These are phyloP conservation scores for Paramecium biaurelia DNA, from an alignment of 73 alveolate genomes.

Conservation along the genomic window DNA sequence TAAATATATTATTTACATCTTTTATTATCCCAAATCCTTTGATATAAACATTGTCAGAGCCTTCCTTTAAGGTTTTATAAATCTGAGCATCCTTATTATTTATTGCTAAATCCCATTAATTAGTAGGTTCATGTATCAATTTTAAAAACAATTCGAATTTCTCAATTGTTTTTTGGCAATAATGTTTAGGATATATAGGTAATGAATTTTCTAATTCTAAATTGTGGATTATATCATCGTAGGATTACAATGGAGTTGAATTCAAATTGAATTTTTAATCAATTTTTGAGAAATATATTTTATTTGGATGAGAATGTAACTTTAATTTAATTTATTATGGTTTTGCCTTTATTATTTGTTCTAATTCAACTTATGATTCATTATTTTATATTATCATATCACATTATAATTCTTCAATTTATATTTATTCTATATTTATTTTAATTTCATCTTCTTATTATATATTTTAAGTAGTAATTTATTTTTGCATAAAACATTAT, in stretches of 20 bases:
- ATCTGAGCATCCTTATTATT: background rate
- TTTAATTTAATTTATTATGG: background rate
- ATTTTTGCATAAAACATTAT: background rate
- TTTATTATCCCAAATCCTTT: slow-evolving; percentile 8
- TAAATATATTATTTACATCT: background rate
- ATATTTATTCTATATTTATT: background rate
- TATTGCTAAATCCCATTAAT: background rate
- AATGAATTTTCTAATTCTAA: background rate
- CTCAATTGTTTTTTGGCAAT: background rate
- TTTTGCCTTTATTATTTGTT: background rate
- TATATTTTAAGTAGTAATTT: background rate
- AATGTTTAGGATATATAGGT: background rate
- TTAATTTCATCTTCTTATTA: background rate
- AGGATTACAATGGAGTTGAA: background rate
- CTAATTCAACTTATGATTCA: background rate
- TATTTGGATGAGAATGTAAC: slow-evolving; percentile 11
- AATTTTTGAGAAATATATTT: background rate
- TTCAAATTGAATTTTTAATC: background rate
- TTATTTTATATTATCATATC: background rate
- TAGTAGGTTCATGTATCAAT: background rate
- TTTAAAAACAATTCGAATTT: background rate
- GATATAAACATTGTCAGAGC: background rate
- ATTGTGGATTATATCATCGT: background rate
- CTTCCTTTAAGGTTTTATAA: background rate
- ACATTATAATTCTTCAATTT: background rate